Conservation (phyloP, 202 grass and related monocot species). For the Zoysia matrella region DNA sequence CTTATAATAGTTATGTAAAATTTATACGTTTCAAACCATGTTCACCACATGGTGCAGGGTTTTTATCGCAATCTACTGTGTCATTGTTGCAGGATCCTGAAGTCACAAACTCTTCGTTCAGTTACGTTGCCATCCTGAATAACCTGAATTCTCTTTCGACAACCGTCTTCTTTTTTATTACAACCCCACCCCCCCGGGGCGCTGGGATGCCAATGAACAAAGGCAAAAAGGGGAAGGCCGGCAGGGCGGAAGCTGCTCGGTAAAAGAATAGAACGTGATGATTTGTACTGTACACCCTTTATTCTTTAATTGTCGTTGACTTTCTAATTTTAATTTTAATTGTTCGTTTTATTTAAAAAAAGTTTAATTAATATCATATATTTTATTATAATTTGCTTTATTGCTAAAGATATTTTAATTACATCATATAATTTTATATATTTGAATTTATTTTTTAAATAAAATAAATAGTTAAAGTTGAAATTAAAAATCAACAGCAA, state of each 20-base stretch:
- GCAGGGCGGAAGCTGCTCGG: slow-evolving; percentile 25
- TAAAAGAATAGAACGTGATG: slow-evolving; percentile 25
- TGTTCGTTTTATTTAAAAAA: background rate
- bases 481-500: too few species aligned
- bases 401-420: too few species aligned
- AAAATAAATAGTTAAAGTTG: too few species aligned
- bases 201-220: slow-evolving; percentile 1
- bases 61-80: background rate
- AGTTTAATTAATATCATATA: slow-evolving; percentile 18
- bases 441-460: too few species aligned
- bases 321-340: too few species aligned
- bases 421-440: too few species aligned
- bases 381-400: too few species aligned
- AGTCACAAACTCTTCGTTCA: slow-evolving; percentile 3
- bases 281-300: too few species aligned
- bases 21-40: too few species aligned
- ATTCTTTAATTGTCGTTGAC: too few species aligned
- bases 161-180: slow-evolving; percentile 1
- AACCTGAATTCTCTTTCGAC: slow-evolving; percentile 12
- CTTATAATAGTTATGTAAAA: too few species aligned
- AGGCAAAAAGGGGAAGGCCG: slow-evolving; percentile 15
- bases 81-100: background rate
- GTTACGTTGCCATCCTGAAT: background rate
- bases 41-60: background rate
- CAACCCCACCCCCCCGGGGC: background rate